phyloP scores from a whole-genome alignment of 192 early-diverging fungal genomes.

The Dimargaris xerosporica region DNA sequence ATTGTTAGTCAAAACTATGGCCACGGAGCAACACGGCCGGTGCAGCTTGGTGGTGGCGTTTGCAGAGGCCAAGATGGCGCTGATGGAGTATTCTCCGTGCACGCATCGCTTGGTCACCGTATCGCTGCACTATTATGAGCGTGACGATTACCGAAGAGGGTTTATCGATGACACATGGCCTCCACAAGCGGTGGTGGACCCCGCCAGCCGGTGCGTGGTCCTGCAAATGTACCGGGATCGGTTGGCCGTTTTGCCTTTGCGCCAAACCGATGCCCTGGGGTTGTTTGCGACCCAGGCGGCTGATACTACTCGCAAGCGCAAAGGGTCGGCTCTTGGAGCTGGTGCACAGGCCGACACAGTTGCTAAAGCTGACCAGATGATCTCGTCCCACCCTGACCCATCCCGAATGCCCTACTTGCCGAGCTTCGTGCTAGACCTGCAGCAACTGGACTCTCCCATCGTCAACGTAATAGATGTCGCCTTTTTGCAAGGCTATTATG shows the following conservation, averaged over 20 bases:
- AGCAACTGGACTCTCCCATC: slow-evolving; percentile 37
- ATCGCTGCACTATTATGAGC: slow-evolving; percentile 93
- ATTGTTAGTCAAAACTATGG: not conserved
- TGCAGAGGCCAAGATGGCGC: slow-evolving; percentile 60
- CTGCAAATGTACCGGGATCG: slow-evolving; percentile 78
- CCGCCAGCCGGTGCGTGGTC: slow-evolving; percentile 74
- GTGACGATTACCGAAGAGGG: slow-evolving; percentile 74
- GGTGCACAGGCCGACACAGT: not conserved
- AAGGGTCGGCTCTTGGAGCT: not conserved
- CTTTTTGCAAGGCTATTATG: slow-evolving; percentile 81
- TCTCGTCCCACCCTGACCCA: not conserved
- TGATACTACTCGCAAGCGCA: not conserved
- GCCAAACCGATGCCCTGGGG: slow-evolving; percentile 39
- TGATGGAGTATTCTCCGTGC: slow-evolving; percentile 68
- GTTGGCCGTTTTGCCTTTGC: slow-evolving; percentile 79
- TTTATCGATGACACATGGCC: slow-evolving; percentile 41
- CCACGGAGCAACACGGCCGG: slow-evolving; percentile 3
- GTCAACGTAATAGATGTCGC: slow-evolving; percentile 75
- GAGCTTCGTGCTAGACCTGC: slow-evolving; percentile 60
- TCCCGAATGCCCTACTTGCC: slow-evolving; percentile 35
- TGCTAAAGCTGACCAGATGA: not conserved
- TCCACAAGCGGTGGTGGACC: slow-evolving; percentile 61
- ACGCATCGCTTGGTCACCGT: slow-evolving; percentile 71
- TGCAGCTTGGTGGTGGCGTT: slow-evolving; percentile 23
- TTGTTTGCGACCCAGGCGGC: not conserved